These are phyloP conservation scores for Talaromyces albobiverticillius DNA, from an alignment of 2,329 filamentous ascomycete genomes.

Conservation along the genomic window DNA sequence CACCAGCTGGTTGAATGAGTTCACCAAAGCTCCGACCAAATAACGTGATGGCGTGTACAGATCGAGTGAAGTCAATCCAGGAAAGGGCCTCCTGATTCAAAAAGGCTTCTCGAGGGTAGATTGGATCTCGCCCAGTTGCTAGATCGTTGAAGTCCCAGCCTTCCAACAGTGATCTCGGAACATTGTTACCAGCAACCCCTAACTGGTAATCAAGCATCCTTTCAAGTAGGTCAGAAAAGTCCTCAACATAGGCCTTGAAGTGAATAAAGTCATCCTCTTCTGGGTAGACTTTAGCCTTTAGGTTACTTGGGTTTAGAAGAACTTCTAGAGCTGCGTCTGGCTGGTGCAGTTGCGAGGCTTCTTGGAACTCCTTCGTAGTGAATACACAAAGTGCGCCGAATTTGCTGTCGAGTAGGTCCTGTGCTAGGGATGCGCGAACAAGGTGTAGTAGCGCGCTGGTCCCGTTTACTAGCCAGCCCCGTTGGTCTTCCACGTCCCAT, in stretches of 20 bases:
- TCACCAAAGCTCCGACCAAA: conserved; percentile 28
- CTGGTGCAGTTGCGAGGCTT: conserved; percentile 7
- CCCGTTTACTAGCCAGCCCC: conserved; percentile 38
- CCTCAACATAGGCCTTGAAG: conserved; percentile 24
- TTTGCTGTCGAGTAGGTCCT: conserved; percentile 14
- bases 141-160: conserved; percentile 30
- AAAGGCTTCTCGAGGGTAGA: conserved; percentile 20
- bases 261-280: conserved; percentile 2
- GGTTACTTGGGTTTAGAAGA: conserved; percentile 15
- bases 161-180: conserved; percentile 21
- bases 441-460: conserved; percentile 37
- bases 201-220: background rate
- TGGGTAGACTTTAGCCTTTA: conserved; percentile 12
- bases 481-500: conserved; percentile 23
- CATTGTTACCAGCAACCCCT: conserved; percentile 7
- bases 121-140: conserved; percentile 19
- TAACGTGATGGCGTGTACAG: conserved; percentile 24
- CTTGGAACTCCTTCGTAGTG: conserved; percentile 6
- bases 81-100: conserved; percentile 19
- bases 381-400: conserved; percentile 9
- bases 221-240: conserved; percentile 21
- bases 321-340: conserved; percentile 15
- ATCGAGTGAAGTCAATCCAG: conserved; percentile 32
- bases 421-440: conserved; percentile 26
- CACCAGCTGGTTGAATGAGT: conserved; percentile 20